phyloP scores from a whole-genome alignment of 2,329 filamentous ascomycete genomes.

The Aureobasidium vineae region DNA sequence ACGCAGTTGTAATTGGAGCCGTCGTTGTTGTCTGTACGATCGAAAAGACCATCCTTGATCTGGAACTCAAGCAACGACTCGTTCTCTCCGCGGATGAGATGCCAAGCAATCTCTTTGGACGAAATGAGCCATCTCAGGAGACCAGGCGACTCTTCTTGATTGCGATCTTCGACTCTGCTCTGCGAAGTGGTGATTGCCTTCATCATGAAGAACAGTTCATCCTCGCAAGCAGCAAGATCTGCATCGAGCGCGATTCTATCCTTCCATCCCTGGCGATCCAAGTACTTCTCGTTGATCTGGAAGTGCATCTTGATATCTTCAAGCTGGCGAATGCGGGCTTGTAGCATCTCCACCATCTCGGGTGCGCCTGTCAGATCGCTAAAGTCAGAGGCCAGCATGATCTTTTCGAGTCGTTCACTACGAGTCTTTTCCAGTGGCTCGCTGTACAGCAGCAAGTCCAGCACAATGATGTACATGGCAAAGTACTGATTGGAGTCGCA shows the following conservation, averaged over 20 bases:
- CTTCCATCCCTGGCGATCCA: constrained; percentile 88
- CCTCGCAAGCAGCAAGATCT: constrained; percentile 84
- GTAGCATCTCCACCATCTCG: constrained; percentile 85
- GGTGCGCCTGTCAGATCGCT: constrained; percentile 93
- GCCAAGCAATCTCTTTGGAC: constrained; percentile 96
- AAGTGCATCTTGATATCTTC: constrained; percentile 97
- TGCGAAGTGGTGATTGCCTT: constrained; percentile 98
- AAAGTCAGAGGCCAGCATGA: constrained; percentile 98
- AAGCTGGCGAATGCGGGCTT: constrained; percentile 88
- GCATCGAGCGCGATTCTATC: constrained; percentile 85
- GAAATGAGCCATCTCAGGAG: constrained; percentile 89
- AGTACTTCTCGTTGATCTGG: constrained; percentile 81
- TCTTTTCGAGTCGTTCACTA: constrained; percentile 92
- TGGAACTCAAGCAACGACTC: constrained; percentile 92
- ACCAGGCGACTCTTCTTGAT: constrained; percentile 62
- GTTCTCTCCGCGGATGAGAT: constrained; percentile 81
- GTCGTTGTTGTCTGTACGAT: constrained; percentile 94
- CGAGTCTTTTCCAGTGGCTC: constrained; percentile 97
- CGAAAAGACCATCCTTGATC: constrained; percentile 84
- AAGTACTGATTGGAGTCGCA: constrained; percentile 98
- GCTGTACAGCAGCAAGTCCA: constrained; percentile 93
- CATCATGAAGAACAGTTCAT: constrained; percentile 99
- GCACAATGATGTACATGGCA: constrained; percentile 94
- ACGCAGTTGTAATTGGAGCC: constrained; percentile 93
- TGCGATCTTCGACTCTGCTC: constrained; percentile 72